Evolutionary conservation across 1,139 yeast genomes (phyloP), one percentile per base, ranked within the genome.

Genomic region (Scheffersomyces parashehatae): DNA sequence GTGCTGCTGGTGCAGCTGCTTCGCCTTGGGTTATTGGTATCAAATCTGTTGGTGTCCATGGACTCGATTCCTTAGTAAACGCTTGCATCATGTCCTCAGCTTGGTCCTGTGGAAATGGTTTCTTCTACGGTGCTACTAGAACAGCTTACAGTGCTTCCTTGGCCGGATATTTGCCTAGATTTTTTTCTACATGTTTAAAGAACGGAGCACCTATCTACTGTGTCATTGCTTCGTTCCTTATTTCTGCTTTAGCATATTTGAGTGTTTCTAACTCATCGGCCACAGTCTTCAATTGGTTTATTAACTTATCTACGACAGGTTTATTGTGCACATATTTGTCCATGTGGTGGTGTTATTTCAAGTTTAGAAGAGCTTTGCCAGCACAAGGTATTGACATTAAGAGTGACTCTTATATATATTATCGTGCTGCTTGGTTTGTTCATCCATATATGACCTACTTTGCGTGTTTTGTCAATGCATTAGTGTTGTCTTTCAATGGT

Each of bases 301-400:
- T 67, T 47, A 67, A 68, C 50, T 64, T 69, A 53, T 59, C 70
- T 38, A 81, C 84, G 14, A 79, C 82, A 24, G 80, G 83, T 9
- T 66, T 79, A 38, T 73, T 81, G 52, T 62, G 79, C 47, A 71
- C 81, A 12, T 81, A 81, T 70, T 65, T 75, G 10, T 67, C 74
- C 45, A 73, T 80, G 44, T 77, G 82, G 60, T 60, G 70, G 52
- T 60, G 74, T 43, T 81, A 77, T 58, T 68, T 68, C 58, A 64
- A 65, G 49, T 67, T 69, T 50, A 63, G 65, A 49, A 58, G 44
- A 39, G 73, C 72, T 0, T 60, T 65, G 49, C 54, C 44, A 11
- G 71, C 66, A 6, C 75, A 70, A 51, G 68, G 70, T 4, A 47
- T 55, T 14, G 58, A 56, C 39, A 54, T 57, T 36, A 48, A 57